phyloP scores from a whole-genome alignment of 1,284 basidiomycete genomes.

The Inonotus obliquus region DNA sequence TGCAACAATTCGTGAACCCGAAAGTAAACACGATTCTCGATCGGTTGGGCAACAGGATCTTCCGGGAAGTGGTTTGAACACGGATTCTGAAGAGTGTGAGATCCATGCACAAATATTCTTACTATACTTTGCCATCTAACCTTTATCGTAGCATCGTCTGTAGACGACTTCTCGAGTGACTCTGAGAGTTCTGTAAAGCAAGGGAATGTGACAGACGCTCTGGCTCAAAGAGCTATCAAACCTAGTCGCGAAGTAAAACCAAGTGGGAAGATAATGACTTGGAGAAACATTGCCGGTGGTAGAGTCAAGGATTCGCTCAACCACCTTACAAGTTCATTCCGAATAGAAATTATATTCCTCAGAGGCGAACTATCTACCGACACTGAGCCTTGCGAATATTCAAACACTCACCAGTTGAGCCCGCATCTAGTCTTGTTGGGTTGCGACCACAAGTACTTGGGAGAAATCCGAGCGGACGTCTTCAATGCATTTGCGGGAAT shows the following conservation, averaged over 20 bases:
- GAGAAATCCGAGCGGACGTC: neutral
- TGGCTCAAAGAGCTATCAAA: neutral
- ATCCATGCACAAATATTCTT: neutral
- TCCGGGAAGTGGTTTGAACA: neutral
- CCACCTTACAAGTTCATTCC: neutral
- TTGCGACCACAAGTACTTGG: neutral
- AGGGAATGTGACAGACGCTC: neutral
- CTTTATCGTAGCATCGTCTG: neutral
- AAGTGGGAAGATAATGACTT: neutral
- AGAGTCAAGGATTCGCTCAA: neutral
- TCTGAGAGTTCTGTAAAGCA: neutral
- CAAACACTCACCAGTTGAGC: neutral
- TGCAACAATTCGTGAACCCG: neutral
- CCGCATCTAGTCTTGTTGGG: conserved; percentile 2
- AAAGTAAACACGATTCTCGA: neutral
- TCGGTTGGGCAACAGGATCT: neutral
- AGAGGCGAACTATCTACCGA: neutral
- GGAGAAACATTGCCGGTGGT: neutral
- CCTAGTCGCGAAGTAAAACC: neutral
- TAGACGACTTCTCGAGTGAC: neutral
- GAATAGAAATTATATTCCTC: neutral
- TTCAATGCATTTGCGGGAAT: neutral
- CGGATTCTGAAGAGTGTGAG: neutral
- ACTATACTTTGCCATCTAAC: neutral
- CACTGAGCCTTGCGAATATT: neutral